These are phyloP conservation scores for Cercospora citrullina DNA, from an alignment of 2,329 filamentous ascomycete genomes.

Conservation along the genomic window DNA sequence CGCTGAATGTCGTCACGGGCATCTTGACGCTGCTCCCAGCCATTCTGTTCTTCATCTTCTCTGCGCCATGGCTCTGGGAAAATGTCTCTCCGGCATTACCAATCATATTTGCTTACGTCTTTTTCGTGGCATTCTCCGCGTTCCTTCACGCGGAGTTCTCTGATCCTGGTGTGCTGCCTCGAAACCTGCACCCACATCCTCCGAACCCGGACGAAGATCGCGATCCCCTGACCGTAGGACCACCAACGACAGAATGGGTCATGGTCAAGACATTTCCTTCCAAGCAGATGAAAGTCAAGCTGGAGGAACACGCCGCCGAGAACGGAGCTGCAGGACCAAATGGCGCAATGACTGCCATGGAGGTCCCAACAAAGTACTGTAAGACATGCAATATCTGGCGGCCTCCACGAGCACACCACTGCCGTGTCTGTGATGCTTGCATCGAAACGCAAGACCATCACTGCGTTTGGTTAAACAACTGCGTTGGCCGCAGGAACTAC, in stretches of 20 bases:
- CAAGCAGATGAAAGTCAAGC: constrained; percentile 9
- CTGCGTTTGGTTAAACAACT: constrained; percentile 99
- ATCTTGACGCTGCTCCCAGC: constrained; percentile 76
- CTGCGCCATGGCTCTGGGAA: constrained; percentile 81
- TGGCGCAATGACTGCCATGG: constrained; percentile 70
- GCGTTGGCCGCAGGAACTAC: constrained; percentile 94
- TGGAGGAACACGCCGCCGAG: constrained; percentile 21
- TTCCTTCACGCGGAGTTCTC: constrained; percentile 90
- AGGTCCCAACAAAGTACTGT: constrained; percentile 97
- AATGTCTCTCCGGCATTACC: constrained; percentile 86
- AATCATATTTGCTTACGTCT: constrained; percentile 86
- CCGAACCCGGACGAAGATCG: constrained; percentile 66
- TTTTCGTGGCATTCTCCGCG: constrained; percentile 85
- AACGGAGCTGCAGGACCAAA: constrained; percentile 38
- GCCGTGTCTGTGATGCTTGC: constrained; percentile 94
- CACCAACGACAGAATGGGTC: constrained; percentile 89
- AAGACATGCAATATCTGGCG: constrained; percentile 98
- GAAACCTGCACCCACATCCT: constrained; percentile 89
- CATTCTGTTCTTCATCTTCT: constrained; percentile 80
- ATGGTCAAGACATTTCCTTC: constrained; percentile 58
- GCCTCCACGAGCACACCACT: constrained; percentile 92
- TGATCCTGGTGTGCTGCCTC: constrained; percentile 89
- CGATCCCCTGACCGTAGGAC: constrained; percentile 78
- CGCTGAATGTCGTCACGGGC: constrained; percentile 86
- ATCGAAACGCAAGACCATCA: constrained; percentile 97